Evolutionary conservation across 169 alveolate genomes (phyloP).

Genomic region (Cardiosporidium cionae): DNA sequence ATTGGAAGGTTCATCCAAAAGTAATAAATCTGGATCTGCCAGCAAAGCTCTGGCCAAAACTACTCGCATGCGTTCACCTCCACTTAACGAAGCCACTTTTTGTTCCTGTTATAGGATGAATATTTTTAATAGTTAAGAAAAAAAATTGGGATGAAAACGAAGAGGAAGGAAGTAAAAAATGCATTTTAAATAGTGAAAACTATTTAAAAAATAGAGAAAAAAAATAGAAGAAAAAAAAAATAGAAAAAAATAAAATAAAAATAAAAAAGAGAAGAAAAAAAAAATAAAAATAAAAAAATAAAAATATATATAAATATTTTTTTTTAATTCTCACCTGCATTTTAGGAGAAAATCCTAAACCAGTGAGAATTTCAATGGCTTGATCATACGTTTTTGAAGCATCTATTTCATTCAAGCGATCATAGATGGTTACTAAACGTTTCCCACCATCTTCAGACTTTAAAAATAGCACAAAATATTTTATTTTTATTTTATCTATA

Average conservation of each 20-base stretch:
- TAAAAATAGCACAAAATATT: no score
- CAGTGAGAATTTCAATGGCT: slow-evolving; percentile 71
- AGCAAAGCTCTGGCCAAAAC: slow-evolving; percentile 63
- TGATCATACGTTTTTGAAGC: slow-evolving; percentile 83
- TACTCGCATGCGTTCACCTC: slow-evolving; percentile 46
- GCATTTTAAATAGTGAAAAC: neutral
- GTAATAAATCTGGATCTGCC: slow-evolving; percentile 89
- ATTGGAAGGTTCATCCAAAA: slow-evolving; percentile 86
- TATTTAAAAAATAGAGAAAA: neutral
- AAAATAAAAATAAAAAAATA: neutral
- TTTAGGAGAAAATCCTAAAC: slow-evolving; percentile 24
- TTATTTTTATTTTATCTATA: slow-evolving; percentile 25
- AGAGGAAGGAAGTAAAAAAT: no score
- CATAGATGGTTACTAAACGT: slow-evolving; percentile 58
- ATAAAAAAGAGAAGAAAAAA: no score
- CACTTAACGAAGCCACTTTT: slow-evolving; percentile 14
- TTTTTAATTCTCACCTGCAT: slow-evolving; percentile 16
- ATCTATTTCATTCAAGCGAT: slow-evolving; percentile 77
- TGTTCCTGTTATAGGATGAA: neutral
- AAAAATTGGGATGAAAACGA: no score
- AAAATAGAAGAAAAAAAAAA: neutral
- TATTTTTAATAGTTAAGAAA: neutral
- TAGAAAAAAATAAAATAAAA: neutral
- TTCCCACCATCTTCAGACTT: slow-evolving; percentile 47
- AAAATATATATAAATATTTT: neutral